Base-by-base conservation (phyloP, 768 basidiomycete genomes). In the Xerocomellus dryophilus region DNA sequence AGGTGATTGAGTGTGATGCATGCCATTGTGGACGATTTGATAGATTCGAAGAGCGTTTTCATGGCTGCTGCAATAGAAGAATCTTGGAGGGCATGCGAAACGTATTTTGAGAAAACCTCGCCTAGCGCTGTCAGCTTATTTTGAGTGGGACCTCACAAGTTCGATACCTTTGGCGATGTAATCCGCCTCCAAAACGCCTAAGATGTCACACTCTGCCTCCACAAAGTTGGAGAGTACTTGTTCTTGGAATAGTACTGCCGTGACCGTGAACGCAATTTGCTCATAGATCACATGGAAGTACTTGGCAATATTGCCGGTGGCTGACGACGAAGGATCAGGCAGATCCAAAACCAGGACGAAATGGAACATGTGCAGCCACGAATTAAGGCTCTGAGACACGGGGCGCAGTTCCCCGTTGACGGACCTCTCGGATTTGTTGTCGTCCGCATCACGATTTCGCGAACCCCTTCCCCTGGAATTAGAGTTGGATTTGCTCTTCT, bases 161-260 rank as follows among this genome's bases (percentile, higher is more conserved):
- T 82, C 83, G 78, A 74, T 58, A 86, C 90, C 85, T 77, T 82
- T 82, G 12, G 80, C 76, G 4, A 85, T 74, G 57, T 78, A 86
- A 5, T 79, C 78, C 43, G 96, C 93, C 59, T 87, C 85, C 44
- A 94, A 70, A 12, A 81, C 67, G 18, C 83, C 80, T 17, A 98
- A 76, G 12, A 73, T 68, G 51, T 90, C 89, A 31, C 88, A 90
- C 66, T 98, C 88, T 41, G 72, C 70, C 57, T 93, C 91, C 2
- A 99, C 89, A 70, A 89, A 98, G 64, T 89, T 88, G 31, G 84
- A 84, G 47, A 87, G 70, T 5, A 92, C 86, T 71, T 99, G 96
- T 65, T 97, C 88, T 66, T 93, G 90, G 61, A 88, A 95, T 41
- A 98, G 76, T 9, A 95, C 93, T 7, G 96, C 97, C 2, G 95